Evolutionary conservation across 352 stramenopile species (phyloP), one percentile per base, ranked within the genome.

Genomic region (Pythium biforme): DNA sequence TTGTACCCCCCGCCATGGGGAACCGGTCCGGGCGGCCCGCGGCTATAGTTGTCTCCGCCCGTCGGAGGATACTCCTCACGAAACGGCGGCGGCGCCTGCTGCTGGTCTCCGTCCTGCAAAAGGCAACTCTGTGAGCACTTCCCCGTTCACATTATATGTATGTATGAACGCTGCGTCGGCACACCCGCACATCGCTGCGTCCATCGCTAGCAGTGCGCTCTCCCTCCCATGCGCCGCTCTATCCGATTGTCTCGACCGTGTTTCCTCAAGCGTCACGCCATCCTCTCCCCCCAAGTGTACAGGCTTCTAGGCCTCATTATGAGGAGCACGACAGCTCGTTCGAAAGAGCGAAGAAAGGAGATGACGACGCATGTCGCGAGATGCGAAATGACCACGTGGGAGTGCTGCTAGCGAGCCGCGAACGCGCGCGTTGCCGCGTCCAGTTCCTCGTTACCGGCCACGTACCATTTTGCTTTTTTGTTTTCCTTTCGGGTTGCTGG

Each of bases 21-120:
- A 2, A 47, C 39, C 14, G 67, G 55, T 6, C 43, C 55, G 1
- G 70, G 69, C 33, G 71, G 31, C 4, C 62, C 68, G 47, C 72
- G 73, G 48, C 63, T 57, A 53, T 73, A 70, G 58, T 41, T 48
- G 47, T 79, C 68, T 54, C 76, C 68, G 22, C 70, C 68, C 20
- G 59, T 59, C 29, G 64, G 49, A 66, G 26, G 29, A 17, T 75
- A 81, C 10, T 86, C 76, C 49, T 83, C 70, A 39, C 74, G 76
- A 61, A 77, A 77, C 26, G 74, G 67, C 31, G 62, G 69, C 45
- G 76, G 25, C 20, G 25, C 39, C 37, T 52, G 48, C 37, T 56
- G 58, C 9, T 73, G 49, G 66, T 68, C 70, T 69, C 55, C 56
- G 45, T 70, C 63, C 63, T 70, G 22, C 50, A 48, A 7, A 33